Evolutionary conservation across 805 yeast species (phyloP).

Genomic region (Metschnikowia dekortorum): DNA sequence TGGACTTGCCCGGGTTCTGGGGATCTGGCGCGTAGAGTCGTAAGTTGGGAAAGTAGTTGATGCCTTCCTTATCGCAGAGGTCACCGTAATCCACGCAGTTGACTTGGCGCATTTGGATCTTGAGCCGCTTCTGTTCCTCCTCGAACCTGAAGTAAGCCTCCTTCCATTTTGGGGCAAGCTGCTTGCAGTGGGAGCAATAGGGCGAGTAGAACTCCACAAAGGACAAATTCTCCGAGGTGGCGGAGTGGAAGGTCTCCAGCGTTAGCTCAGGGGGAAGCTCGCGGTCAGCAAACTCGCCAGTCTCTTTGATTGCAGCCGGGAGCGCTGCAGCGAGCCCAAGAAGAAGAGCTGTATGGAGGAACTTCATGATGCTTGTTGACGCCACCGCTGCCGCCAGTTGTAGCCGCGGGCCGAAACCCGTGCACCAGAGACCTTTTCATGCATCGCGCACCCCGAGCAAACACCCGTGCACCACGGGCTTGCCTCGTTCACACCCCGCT

Average conservation of each 20-base stretch:
- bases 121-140: slow-evolving; percentile 39
- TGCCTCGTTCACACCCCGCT: background rate
- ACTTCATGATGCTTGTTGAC: background rate
- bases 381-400: too few relatives aligned
- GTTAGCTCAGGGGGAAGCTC: slow-evolving; percentile 50
- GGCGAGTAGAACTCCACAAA: slow-evolving; percentile 91
- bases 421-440: background rate
- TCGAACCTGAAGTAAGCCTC: slow-evolving; percentile 51
- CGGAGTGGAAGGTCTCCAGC: slow-evolving; percentile 45
- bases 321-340: background rate
- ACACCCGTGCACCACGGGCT: background rate
- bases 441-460: background rate
- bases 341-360: background rate
- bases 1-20: slow-evolving; percentile 22
- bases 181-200: slow-evolving; percentile 76
- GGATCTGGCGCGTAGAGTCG: slow-evolving; percentile 61
- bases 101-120: slow-evolving; percentile 65
- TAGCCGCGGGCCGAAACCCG: background rate
- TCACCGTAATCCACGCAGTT: slow-evolving; percentile 87
- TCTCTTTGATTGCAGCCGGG: background rate
- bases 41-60: slow-evolving; percentile 65
- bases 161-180: slow-evolving; percentile 80
- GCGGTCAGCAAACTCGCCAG: slow-evolving; percentile 2
- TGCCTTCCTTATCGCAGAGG: slow-evolving; percentile 64
- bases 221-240: slow-evolving; percentile 52